A percentile compares a stretch with the other conserved stretches of the same genome.
phyloP scores from a whole-genome alignment of 2,329 filamentous ascomycete genomes.

The Claviceps sp. region DNA sequence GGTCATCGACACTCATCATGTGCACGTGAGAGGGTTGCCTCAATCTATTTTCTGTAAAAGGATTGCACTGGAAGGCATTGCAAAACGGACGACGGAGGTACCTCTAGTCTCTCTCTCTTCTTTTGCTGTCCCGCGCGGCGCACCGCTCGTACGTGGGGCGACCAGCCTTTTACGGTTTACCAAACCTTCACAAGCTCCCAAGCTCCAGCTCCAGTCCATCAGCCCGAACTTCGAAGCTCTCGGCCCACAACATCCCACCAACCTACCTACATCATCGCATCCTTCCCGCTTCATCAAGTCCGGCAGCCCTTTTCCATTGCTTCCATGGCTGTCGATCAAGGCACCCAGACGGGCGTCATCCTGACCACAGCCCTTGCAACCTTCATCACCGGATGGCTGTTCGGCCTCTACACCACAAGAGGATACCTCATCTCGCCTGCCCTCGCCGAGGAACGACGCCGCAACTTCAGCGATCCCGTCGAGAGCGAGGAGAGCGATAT shows the following conservation, averaged over 20 bases:
- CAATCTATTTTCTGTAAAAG: too few species aligned
- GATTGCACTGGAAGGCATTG: too few species aligned
- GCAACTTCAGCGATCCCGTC: constrained; percentile 43
- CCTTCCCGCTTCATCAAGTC: background rate
- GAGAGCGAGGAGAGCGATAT: constrained; percentile 59
- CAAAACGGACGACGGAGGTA: too few species aligned
- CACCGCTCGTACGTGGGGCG: too few species aligned
- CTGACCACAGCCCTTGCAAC: constrained; percentile 62
- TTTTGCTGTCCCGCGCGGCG: too few species aligned
- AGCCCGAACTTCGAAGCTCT: background rate
- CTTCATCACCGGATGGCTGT: constrained; percentile 64
- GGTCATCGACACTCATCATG: constrained; percentile 16
- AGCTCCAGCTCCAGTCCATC: background rate
- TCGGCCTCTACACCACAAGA: constrained; percentile 59
- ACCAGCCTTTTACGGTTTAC: too few species aligned
- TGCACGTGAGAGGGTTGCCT: too few species aligned
- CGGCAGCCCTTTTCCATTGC: background rate
- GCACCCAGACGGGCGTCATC: constrained; percentile 42
- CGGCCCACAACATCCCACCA: background rate
- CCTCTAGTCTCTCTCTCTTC: too few species aligned
- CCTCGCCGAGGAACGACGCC: constrained; percentile 42
- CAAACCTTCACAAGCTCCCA: background rate
- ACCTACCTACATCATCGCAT: background rate
- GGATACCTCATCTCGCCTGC: constrained; percentile 45
- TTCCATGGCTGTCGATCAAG: constrained; percentile 6